phyloP scores from a whole-genome alignment of 768 basidiomycete genomes.

The Leccinellum rugosiceps region DNA sequence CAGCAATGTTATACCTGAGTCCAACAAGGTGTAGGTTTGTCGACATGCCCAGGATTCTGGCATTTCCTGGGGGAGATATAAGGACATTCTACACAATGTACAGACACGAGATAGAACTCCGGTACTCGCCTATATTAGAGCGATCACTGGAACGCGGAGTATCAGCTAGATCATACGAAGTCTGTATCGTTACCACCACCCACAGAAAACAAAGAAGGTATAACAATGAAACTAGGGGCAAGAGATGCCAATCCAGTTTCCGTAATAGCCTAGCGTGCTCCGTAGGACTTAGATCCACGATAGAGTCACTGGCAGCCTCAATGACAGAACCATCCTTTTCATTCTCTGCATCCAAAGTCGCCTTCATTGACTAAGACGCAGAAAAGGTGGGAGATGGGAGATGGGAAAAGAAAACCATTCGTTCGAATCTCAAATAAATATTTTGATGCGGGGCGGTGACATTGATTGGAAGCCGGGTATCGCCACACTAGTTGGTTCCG shows the following conservation, averaged over 20 bases:
- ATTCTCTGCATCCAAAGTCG: conserved; percentile 7
- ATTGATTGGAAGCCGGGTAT: too few species aligned
- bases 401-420: too few species aligned
- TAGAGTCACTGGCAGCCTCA: not conserved
- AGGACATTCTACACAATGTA: not conserved
- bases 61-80: conserved; percentile 33
- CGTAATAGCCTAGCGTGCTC: conserved; percentile 32
- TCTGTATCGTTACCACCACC: conserved; percentile 14
- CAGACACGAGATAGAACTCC: too few species aligned
- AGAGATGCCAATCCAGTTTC: conserved; percentile 43
- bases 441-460: too few species aligned
- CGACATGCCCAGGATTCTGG: conserved; percentile 43
- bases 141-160: conserved; percentile 35
- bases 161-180: not conserved
- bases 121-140: conserved; percentile 40
- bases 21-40: conserved; percentile 35
- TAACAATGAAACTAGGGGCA: conserved; percentile 43
- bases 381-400: not conserved
- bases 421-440: too few species aligned
- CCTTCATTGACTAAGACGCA: conserved; percentile 14
- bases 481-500: too few species aligned
- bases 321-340: conserved; percentile 5
- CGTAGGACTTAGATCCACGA: conserved; percentile 10
- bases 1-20: conserved; percentile 35
- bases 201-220: conserved; percentile 47